These are phyloP conservation scores for Nicotiana benthamiana DNA, from an alignment of 257 asterid genomes.

Conservation along the genomic window DNA sequence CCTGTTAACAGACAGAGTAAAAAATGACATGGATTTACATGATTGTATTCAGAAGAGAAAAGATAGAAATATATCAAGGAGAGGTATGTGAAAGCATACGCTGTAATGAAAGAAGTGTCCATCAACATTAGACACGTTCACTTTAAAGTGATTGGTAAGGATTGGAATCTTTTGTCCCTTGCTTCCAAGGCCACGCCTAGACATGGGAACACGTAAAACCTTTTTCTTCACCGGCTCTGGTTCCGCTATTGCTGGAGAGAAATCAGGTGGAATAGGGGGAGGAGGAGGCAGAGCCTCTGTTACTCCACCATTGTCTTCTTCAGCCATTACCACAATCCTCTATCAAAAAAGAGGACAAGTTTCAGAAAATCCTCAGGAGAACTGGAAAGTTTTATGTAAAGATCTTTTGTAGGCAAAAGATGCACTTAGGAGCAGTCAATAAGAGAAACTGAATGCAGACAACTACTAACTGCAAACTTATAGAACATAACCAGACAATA, in stretches of 20 bases:
- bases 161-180: constrained; percentile 68
- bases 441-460: background rate
- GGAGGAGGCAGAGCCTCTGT: constrained; percentile 72
- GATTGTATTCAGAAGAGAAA: background rate
- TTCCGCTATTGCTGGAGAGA: constrained; percentile 47
- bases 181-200: constrained; percentile 67
- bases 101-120: constrained; percentile 86
- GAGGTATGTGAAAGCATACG: constrained; percentile 34
- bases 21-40: background rate
- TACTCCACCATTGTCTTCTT: constrained; percentile 32
- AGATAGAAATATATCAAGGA: background rate
- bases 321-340: constrained; percentile 14
- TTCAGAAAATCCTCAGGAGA: background rate
- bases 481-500: too few relatives aligned
- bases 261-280: constrained; percentile 65
- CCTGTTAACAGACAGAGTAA: constrained; percentile 28
- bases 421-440: background rate
- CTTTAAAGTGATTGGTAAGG: constrained; percentile 82
- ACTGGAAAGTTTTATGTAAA: background rate
- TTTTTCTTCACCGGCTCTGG: constrained; percentile 41
- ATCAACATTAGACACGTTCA: constrained; percentile 50
- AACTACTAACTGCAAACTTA: background rate
- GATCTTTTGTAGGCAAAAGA: background rate
- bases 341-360: background rate
- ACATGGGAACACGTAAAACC: constrained; percentile 60